Conservation (phyloP, 2,329 filamentous ascomycete genomes). For the Colletotrichum godetiae region DNA sequence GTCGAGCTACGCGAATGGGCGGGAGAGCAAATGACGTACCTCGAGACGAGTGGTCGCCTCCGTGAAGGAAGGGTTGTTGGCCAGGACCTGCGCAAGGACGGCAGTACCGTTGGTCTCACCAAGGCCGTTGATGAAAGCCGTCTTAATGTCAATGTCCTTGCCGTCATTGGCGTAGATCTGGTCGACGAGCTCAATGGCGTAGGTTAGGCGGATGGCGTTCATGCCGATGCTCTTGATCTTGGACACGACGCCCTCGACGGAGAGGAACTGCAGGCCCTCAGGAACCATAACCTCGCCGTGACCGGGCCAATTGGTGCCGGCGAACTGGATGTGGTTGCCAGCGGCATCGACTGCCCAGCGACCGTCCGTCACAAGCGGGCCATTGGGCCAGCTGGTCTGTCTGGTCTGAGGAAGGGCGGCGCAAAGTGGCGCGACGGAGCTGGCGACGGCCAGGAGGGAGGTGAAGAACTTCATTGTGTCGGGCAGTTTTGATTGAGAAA, state of each 20-base stretch:
- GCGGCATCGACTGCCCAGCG: constrained; percentile 56
- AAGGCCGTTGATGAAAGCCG: constrained; percentile 56
- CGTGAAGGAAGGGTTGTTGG: constrained; percentile 67
- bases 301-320: constrained; percentile 72
- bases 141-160: constrained; percentile 56
- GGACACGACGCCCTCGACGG: constrained; percentile 63
- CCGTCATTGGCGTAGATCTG: constrained; percentile 63
- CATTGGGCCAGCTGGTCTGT: constrained; percentile 51
- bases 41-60: constrained; percentile 65
- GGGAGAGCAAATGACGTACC: constrained; percentile 40
- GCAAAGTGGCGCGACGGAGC: constrained; percentile 25
- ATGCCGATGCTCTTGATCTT: constrained; percentile 70
- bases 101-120: constrained; percentile 64
- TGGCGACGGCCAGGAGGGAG: constrained; percentile 32
- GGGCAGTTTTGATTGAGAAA: not conserved
- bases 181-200: constrained; percentile 73
- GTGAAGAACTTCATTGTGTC: constrained; percentile 37
- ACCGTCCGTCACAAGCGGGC: constrained; percentile 54
- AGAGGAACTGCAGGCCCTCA: constrained; percentile 72
- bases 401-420: constrained; percentile 22
- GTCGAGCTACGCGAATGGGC: constrained; percentile 3
- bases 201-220: constrained; percentile 72
- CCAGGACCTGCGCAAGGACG: constrained; percentile 62
- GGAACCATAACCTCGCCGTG: constrained; percentile 73
- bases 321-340: constrained; percentile 58